Evolutionary conservation across 805 yeast genomes (phyloP).

Genomic region (Tetrapisispora namnaoensis): DNA sequence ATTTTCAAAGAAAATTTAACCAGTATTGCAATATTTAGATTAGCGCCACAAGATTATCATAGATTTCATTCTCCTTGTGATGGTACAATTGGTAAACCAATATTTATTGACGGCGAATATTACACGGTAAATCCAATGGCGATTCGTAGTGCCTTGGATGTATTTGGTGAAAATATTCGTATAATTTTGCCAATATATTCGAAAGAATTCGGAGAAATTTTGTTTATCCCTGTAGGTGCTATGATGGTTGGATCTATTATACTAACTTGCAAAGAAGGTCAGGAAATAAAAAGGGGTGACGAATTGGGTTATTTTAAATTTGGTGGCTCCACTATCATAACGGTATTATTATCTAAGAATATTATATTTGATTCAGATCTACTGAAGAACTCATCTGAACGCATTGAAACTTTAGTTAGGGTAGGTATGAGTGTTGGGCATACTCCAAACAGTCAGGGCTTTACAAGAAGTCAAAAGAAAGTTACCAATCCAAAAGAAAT

Average conservation of each 20-base stretch:
- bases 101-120: constrained; percentile 75
- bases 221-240: constrained; percentile 84
- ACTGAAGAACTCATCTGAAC: constrained; percentile 50
- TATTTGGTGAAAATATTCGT: constrained; percentile 84
- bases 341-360: constrained; percentile 44
- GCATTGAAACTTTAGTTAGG: constrained; percentile 72
- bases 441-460: constrained; percentile 39
- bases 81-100: constrained; percentile 60
- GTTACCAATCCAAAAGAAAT: constrained; percentile 15
- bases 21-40: constrained; percentile 66
- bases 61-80: constrained; percentile 83
- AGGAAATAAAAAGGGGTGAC: constrained; percentile 52
- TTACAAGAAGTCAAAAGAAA: constrained; percentile 37
- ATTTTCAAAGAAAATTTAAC: constrained; percentile 39
- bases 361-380: constrained; percentile 68
- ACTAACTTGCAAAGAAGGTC: constrained; percentile 55
- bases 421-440: constrained; percentile 95
- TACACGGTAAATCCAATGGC: constrained; percentile 99
- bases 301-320: constrained; percentile 92
- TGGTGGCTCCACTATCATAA: constrained; percentile 84
- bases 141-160: constrained; percentile 75
- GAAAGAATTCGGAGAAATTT: constrained; percentile 63
- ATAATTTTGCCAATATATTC: constrained; percentile 70
- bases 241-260: constrained; percentile 97
- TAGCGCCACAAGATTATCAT: constrained; percentile 97